These are phyloP conservation scores for Aspergillus cavernicola DNA, from an alignment of 495 filamentous ascomycete species.

Conservation along the genomic window DNA sequence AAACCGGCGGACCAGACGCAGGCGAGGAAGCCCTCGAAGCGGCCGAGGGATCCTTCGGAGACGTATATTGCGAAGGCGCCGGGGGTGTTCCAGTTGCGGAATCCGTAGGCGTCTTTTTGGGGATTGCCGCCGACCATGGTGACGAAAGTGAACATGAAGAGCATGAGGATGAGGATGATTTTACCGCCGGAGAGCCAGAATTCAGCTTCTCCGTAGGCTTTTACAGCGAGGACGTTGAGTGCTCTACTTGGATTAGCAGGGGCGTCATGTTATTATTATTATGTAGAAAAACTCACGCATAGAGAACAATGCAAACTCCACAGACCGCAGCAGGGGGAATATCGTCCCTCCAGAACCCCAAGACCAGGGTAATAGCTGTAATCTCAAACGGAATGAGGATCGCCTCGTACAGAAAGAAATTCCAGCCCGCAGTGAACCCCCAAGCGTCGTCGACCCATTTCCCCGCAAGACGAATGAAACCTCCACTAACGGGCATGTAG, in stretches of 20 bases:
- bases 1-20: constrained; percentile 51
- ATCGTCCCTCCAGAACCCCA: constrained; percentile 62
- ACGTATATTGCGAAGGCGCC: constrained; percentile 45
- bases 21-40: constrained; percentile 68
- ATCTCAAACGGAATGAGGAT: constrained; percentile 71
- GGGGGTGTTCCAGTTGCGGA: constrained; percentile 50
- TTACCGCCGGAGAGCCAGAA: constrained; percentile 68
- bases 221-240: constrained; percentile 44
- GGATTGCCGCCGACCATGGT: constrained; percentile 76
- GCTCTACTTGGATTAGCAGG: constrained; percentile 5
- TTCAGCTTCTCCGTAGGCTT: constrained; percentile 64
- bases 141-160: constrained; percentile 33
- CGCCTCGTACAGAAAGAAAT: constrained; percentile 63
- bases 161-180: constrained; percentile 61
- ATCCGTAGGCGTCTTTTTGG: constrained; percentile 63
- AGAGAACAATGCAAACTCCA: constrained; percentile 50
- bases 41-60: constrained; percentile 54
- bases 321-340: constrained; percentile 59
- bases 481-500: constrained; percentile 53
- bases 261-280: background rate
- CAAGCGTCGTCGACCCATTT: constrained; percentile 51
- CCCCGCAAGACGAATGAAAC: constrained; percentile 43
- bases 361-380: constrained; percentile 63
- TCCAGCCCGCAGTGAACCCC: constrained; percentile 53
- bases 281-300: constrained; percentile 11